phyloP scores from a whole-genome alignment of 768 basidiomycete species.

The Phanerodontia chrysosporium region DNA sequence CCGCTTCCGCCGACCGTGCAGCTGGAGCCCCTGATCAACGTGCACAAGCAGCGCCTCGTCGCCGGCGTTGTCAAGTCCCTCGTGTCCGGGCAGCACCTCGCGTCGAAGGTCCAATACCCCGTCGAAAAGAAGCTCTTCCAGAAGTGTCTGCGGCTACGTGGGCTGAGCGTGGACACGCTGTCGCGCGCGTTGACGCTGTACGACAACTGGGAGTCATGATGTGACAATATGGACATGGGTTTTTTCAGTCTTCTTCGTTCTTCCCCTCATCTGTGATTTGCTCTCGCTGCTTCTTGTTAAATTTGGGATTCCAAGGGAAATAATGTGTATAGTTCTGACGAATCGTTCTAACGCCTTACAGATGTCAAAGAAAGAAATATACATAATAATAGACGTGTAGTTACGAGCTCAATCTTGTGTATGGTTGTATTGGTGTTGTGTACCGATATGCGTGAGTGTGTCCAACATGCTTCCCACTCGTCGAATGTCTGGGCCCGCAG shows the following conservation, averaged over 20 bases:
- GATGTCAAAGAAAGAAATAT: neutral
- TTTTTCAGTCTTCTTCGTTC: neutral
- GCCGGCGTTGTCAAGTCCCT: constrained; percentile 77
- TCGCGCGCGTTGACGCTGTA: constrained; percentile 42
- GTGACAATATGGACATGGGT: neutral
- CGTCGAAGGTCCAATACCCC: constrained; percentile 63
- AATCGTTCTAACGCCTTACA: neutral
- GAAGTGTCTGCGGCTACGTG: constrained; percentile 66
- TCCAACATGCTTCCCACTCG: too few species aligned
- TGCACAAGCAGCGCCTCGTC: constrained; percentile 82
- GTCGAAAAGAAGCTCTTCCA: constrained; percentile 76
- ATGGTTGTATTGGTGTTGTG: neutral
- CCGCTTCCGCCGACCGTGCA: constrained; percentile 74
- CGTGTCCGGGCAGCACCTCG: constrained; percentile 80
- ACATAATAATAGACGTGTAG: neutral
- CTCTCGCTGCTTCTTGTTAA: neutral
- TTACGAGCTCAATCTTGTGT: neutral
- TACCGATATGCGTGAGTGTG: neutral
- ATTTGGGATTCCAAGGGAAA: neutral
- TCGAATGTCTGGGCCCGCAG: too few species aligned
- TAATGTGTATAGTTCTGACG: neutral
- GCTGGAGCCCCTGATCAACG: constrained; percentile 82
- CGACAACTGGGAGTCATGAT: constrained; percentile 17
- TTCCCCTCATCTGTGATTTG: neutral
- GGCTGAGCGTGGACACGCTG: constrained; percentile 53